These are phyloP conservation scores for Apostasia ramifera DNA, from an alignment of 106 monocot genomes.

Conservation along the genomic window DNA sequence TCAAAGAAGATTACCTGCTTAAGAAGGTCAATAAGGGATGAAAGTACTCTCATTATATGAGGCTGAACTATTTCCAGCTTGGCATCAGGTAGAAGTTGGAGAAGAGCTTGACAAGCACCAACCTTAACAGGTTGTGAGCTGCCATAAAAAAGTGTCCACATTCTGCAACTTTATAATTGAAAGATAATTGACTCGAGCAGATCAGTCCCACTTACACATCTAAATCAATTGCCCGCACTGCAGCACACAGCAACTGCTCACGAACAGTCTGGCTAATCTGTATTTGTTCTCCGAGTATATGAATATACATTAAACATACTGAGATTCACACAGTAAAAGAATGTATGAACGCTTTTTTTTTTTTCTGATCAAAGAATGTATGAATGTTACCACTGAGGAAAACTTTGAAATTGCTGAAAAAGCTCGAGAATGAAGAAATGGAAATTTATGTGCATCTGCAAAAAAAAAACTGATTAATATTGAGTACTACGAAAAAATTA, in stretches of 20 bases:
- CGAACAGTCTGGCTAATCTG: slow-evolving; percentile 54
- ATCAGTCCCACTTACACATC: slow-evolving; percentile 60
- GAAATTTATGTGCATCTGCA: slow-evolving; percentile 59
- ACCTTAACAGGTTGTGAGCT: slow-evolving; percentile 86
- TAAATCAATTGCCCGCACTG: slow-evolving; percentile 56
- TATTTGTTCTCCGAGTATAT: slow-evolving; percentile 9
- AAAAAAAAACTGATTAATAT: not conserved
- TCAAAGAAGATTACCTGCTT: slow-evolving; percentile 48
- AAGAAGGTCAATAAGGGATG: slow-evolving; percentile 70
- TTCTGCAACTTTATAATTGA: not conserved
- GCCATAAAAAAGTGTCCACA: slow-evolving; percentile 14
- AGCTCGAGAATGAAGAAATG: slow-evolving; percentile 86
- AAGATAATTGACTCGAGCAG: not conserved
- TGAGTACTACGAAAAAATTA: not conserved
- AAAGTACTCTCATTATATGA: slow-evolving; percentile 59
- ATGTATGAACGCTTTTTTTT: not conserved
- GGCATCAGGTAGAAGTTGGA: slow-evolving; percentile 56
- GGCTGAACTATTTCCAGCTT: slow-evolving; percentile 36
- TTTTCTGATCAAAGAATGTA: not conserved
- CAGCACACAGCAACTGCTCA: slow-evolving; percentile 58
- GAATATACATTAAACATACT: not conserved
- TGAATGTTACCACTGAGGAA: slow-evolving; percentile 48
- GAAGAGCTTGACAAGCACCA: slow-evolving; percentile 78
- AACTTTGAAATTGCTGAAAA: slow-evolving; percentile 72
- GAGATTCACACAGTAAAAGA: not conserved